phyloP scores from a whole-genome alignment of 2,329 filamentous ascomycete species.

The Delphinella strobiligena region DNA sequence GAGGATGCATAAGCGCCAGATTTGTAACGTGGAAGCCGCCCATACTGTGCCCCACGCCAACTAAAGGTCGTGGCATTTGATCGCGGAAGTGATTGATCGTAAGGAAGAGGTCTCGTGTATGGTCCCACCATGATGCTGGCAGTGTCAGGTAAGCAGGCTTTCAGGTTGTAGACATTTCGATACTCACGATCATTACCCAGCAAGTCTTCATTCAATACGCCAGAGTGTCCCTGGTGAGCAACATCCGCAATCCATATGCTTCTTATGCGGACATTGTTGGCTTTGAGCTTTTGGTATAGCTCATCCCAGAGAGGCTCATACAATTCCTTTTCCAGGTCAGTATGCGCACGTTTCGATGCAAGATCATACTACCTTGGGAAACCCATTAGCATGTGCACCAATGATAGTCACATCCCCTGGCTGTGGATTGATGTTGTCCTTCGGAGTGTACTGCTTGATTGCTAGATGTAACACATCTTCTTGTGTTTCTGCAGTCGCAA shows the following conservation, averaged over 20 bases:
- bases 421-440: conserved; percentile 53
- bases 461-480: conserved; percentile 63
- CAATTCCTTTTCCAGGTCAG: conserved; percentile 49
- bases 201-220: conserved; percentile 60
- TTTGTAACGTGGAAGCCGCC: conserved; percentile 64
- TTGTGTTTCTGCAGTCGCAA: conserved; percentile 58
- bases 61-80: conserved; percentile 67
- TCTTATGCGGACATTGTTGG: conserved; percentile 56
- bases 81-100: conserved; percentile 74
- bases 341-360: not conserved
- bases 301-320: conserved; percentile 92
- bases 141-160: too few species aligned
- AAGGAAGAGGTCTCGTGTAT: conserved; percentile 71
- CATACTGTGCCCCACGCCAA: conserved; percentile 84
- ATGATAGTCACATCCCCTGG: conserved; percentile 76
- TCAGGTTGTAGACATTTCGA: too few species aligned
- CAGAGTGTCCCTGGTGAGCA: conserved; percentile 72
- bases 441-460: conserved; percentile 80
- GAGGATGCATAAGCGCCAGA: conserved; percentile 65
- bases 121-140: conserved; percentile 72
- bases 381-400: conserved; percentile 80
- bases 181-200: conserved; percentile 73
- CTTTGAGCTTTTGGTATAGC: conserved; percentile 47
- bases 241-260: conserved; percentile 84
- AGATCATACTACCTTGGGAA: conserved; percentile 51